phyloP scores from a whole-genome alignment of 371 early-diverging fungal genomes.

The Rhizopus microsporus region DNA sequence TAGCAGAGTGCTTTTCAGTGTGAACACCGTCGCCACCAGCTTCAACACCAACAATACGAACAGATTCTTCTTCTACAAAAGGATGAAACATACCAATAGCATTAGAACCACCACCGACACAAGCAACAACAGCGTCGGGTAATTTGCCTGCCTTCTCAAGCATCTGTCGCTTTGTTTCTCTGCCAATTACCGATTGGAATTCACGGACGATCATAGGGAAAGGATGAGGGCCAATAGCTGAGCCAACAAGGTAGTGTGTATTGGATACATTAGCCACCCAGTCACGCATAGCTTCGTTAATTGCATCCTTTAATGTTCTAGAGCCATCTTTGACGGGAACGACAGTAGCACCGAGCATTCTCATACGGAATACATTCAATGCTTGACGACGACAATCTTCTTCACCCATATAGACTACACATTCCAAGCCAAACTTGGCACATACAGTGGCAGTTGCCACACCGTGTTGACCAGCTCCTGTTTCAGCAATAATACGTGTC shows the following conservation, averaged over 20 bases:
- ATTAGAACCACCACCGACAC: conserved; percentile 95
- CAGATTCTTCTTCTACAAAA: conserved; percentile 79
- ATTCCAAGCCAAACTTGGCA: conserved; percentile 95
- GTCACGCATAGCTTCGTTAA: conserved; percentile 98
- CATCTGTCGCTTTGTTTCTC: conserved; percentile 85
- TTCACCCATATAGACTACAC: conserved; percentile 96
- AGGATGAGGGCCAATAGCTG: conserved; percentile 94
- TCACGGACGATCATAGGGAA: conserved; percentile 96
- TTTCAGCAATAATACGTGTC: conserved; percentile 96
- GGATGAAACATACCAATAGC: conserved; percentile 97
- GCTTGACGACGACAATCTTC: conserved; percentile 95
- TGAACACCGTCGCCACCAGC: conserved; percentile 91
- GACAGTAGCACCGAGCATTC: conserved; percentile 91
- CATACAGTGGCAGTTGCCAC: conserved; percentile 98
- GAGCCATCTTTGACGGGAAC: conserved; percentile 82
- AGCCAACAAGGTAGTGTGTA: conserved; percentile 96
- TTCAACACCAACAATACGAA: conserved; percentile 90
- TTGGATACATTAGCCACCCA: conserved; percentile 94
- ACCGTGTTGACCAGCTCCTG: conserved; percentile 98
- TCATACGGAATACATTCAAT: conserved; percentile 95
- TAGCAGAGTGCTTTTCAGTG: conserved; percentile 88
- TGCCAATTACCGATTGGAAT: conserved; percentile 94
- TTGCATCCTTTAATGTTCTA: conserved; percentile 94
- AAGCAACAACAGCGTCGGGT: conserved; percentile 93
- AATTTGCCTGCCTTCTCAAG: conserved; percentile 76